These are phyloP conservation scores for Psilocybe cubensis DNA, from an alignment of 768 basidiomycete genomes.

Conservation along the genomic window DNA sequence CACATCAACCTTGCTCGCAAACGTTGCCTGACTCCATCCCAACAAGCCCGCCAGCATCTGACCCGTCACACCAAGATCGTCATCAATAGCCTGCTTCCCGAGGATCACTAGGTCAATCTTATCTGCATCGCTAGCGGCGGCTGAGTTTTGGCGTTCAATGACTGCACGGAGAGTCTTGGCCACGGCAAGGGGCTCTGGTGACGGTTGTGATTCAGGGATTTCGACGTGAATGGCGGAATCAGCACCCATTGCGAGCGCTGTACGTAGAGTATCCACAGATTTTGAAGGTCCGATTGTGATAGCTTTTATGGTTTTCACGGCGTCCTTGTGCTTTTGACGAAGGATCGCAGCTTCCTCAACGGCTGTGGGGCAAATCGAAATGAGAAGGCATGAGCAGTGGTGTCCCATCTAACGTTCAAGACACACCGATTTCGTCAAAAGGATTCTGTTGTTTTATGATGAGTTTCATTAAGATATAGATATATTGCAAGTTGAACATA, in stretches of 20 bases:
- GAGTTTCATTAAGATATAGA: background rate
- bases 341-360: conserved; percentile 96
- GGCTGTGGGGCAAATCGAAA: conserved; percentile 48
- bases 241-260: conserved; percentile 97
- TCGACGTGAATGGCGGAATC: conserved; percentile 93
- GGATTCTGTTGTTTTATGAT: conserved; percentile 69
- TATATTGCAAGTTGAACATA: conserved; percentile 35
- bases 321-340: conserved; percentile 80
- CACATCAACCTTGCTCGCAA: conserved; percentile 86
- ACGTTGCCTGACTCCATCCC: conserved; percentile 93
- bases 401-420: background rate
- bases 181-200: conserved; percentile 90
- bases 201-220: conserved; percentile 67
- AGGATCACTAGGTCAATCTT: conserved; percentile 88
- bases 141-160: conserved; percentile 61
- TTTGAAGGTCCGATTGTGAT: conserved; percentile 96
- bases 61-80: conserved; percentile 93
- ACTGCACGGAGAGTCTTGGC: conserved; percentile 84
- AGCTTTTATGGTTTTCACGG: conserved; percentile 85
- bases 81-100: conserved; percentile 99
- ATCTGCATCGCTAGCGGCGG: conserved; percentile 32
- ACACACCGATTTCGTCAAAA: conserved; percentile 94
- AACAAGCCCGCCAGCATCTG: conserved; percentile 96
- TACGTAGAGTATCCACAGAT: conserved; percentile 86
- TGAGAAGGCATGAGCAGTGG: background rate